phyloP scores from a whole-genome alignment of 208 protist species.

The Acanthamoeba castellanii region DNA sequence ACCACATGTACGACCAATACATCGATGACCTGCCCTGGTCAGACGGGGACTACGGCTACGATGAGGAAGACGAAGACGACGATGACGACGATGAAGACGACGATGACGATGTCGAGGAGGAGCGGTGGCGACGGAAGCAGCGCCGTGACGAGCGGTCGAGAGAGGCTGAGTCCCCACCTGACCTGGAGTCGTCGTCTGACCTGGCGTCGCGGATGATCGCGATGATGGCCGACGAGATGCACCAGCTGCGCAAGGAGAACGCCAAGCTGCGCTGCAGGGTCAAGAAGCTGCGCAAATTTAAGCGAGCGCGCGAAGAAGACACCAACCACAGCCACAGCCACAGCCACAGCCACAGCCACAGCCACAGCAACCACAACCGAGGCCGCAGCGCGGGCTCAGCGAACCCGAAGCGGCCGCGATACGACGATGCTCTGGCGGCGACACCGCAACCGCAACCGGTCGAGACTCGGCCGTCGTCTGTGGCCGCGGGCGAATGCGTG shows the following conservation, averaged over 20 bases:
- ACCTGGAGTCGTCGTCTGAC: neutral
- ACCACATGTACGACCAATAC: no score
- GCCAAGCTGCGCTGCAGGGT: neutral
- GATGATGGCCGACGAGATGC: slow-evolving; percentile 18
- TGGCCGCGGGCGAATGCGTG: neutral
- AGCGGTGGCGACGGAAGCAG: neutral
- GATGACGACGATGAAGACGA: neutral
- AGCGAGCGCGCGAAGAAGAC: neutral
- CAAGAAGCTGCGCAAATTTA: neutral
- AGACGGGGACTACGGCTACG: neutral
- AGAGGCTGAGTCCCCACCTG: neutral
- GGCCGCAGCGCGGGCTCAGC: neutral
- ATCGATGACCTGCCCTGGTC: neutral
- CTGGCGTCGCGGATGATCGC: neutral
- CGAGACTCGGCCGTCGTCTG: neutral
- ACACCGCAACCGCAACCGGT: no score
- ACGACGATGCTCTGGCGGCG: no score
- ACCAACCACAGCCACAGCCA: neutral
- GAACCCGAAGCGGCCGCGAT: no score
- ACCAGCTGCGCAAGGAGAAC: slow-evolving; percentile 2
- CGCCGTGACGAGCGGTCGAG: neutral
- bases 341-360: neutral
- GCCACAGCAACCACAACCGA: neutral
- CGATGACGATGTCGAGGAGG: neutral
- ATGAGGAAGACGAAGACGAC: neutral